A percentile compares a stretch with the other conserved stretches of the same genome.
These are phyloP conservation scores for Naganishia randhawae DNA, from an alignment of 768 basidiomycete species.

Conservation along the genomic window DNA sequence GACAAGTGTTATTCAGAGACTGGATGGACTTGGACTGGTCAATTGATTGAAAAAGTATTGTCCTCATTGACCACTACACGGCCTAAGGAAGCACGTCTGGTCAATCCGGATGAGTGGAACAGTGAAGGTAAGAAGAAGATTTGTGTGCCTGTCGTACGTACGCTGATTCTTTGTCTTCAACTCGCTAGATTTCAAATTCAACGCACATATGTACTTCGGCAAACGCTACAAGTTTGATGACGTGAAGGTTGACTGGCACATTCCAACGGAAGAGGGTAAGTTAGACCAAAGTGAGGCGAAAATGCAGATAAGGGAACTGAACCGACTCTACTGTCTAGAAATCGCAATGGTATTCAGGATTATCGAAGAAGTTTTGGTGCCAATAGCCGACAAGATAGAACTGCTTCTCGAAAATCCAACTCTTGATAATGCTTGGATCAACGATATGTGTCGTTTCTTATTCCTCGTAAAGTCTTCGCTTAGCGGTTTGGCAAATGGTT, in stretches of 20 bases:
- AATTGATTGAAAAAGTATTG: constrained; percentile 67
- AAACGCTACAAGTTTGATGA: constrained; percentile 68
- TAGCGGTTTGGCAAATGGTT: constrained; percentile 57
- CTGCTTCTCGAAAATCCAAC: constrained; percentile 59
- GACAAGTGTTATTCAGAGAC: constrained; percentile 72
- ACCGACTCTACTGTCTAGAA: constrained; percentile 52
- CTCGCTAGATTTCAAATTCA: constrained; percentile 61
- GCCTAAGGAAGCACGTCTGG: constrained; percentile 73
- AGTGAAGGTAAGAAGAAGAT: constrained; percentile 58
- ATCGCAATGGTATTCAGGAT: constrained; percentile 69
- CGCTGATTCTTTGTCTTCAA: neutral
- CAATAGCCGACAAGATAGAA: constrained; percentile 61
- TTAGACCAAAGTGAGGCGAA: neutral
- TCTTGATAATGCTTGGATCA: constrained; percentile 70
- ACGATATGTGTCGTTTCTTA: constrained; percentile 78
- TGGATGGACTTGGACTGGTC: constrained; percentile 75
- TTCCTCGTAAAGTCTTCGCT: constrained; percentile 72
- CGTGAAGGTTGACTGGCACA: constrained; percentile 79
- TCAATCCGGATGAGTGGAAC: constrained; percentile 71
- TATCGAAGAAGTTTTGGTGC: constrained; percentile 65
- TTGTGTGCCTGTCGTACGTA: constrained; percentile 19
- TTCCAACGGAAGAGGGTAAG: constrained; percentile 57
- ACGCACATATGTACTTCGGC: constrained; percentile 75
- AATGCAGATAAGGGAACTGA: neutral
- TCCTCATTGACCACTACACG: constrained; percentile 75